Percentiles rank a stretch among this genome's conserved stretches.
These are phyloP conservation scores for Stagonosporopsis tanaceti DNA, from an alignment of 2,329 filamentous ascomycete species.

Conservation along the genomic window DNA sequence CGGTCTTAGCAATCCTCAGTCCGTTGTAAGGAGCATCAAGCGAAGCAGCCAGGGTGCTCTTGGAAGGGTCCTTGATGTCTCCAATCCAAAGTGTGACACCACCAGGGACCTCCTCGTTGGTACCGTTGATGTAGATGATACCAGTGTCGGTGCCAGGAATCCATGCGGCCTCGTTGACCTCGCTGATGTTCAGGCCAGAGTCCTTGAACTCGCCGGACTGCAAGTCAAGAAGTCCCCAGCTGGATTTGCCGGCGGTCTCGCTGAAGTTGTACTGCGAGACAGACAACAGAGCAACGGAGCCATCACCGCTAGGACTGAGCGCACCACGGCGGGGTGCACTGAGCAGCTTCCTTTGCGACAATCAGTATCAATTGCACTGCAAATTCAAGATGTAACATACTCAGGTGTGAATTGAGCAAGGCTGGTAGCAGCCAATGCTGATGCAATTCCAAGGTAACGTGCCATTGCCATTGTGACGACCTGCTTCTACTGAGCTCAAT, in stretches of 20 bases:
- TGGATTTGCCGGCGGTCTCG: slow-evolving; percentile 69
- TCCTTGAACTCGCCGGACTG: slow-evolving; percentile 45
- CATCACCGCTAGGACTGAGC: slow-evolving; percentile 71
- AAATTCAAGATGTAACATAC: slow-evolving; percentile 28
- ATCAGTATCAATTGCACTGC: slow-evolving; percentile 6
- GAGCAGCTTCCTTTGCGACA: slow-evolving; percentile 58
- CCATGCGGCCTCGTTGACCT: slow-evolving; percentile 46
- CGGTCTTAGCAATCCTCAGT: slow-evolving; percentile 57
- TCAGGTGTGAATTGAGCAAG: slow-evolving; percentile 46
- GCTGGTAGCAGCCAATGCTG: slow-evolving; percentile 45
- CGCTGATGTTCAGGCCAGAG: slow-evolving; percentile 42
- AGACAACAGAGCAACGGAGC: slow-evolving; percentile 70
- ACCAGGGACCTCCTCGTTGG: slow-evolving; percentile 63
- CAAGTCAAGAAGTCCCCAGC: slow-evolving; percentile 50
- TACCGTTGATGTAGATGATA: slow-evolving; percentile 71
- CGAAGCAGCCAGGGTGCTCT: slow-evolving; percentile 45
- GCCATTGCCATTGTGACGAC: slow-evolving; percentile 44
- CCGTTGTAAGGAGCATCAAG: slow-evolving; percentile 59
- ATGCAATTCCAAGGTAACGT: slow-evolving; percentile 43
- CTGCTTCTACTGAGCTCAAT: slow-evolving; percentile 38
- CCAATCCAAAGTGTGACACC: slow-evolving; percentile 49
- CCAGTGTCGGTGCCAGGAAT: slow-evolving; percentile 51
- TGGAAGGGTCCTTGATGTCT: slow-evolving; percentile 38
- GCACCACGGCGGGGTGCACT: slow-evolving; percentile 76
- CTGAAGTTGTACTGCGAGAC: slow-evolving; percentile 83